These are phyloP conservation scores for Pachyrhizus erosus DNA, from an alignment of 306 rosid genomes.

Conservation along the genomic window DNA sequence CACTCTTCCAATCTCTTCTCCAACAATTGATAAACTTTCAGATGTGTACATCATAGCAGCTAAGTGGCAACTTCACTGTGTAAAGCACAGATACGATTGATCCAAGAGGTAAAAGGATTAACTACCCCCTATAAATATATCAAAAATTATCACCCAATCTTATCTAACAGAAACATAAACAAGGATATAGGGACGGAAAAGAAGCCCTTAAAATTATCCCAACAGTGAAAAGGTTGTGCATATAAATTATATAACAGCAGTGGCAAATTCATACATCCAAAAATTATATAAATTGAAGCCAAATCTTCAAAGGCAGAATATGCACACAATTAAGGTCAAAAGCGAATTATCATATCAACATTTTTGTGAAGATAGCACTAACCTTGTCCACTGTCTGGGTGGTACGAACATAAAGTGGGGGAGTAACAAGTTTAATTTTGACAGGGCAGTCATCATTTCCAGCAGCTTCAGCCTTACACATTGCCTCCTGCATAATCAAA, in stretches of 20 bases:
- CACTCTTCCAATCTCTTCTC: slow-evolving; percentile 22
- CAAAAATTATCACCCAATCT: background rate
- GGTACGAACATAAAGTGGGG: slow-evolving; percentile 92
- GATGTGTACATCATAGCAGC: slow-evolving; percentile 4
- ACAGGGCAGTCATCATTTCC: slow-evolving; percentile 93
- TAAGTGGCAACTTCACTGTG: slow-evolving; percentile 36
- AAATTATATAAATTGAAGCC: background rate
- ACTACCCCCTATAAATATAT: slow-evolving; percentile 8
- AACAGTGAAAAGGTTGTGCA: slow-evolving; percentile 17
- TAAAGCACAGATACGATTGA: slow-evolving; percentile 4
- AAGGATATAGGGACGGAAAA: background rate
- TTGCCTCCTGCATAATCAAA: slow-evolving; percentile 74
- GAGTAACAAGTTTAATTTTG: slow-evolving; percentile 95
- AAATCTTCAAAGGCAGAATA: background rate
- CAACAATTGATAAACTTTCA: slow-evolving; percentile 11
- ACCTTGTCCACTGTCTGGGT: slow-evolving; percentile 99
- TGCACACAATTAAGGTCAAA: slow-evolving; percentile 1
- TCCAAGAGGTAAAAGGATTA: background rate
- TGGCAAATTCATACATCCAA: background rate
- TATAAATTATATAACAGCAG: background rate
- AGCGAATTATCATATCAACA: slow-evolving; percentile 28
- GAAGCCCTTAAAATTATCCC: background rate
- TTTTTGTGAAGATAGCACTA: slow-evolving; percentile 14
- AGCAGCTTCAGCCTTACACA: slow-evolving; percentile 92
- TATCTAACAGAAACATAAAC: slow-evolving; percentile 25